Evolutionary conservation across 2,329 filamentous ascomycete species (phyloP).

Genomic region (Xylariaceae sp.): DNA sequence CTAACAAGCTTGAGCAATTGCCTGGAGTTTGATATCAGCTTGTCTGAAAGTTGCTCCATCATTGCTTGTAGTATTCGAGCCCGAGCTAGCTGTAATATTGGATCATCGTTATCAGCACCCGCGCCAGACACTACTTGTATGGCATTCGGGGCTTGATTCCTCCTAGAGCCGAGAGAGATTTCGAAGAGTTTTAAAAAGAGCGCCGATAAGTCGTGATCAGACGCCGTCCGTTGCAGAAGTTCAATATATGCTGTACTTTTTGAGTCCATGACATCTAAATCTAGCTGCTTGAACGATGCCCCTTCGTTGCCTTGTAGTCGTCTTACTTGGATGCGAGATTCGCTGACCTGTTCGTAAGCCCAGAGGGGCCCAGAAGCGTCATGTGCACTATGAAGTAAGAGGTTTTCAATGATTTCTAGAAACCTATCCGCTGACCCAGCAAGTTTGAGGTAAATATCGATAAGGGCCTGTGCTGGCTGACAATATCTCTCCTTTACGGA

Average conservation of each 20-base stretch:
- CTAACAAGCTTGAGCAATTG: constrained; percentile 60
- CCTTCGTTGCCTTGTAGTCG: constrained; percentile 25
- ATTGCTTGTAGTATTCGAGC: constrained; percentile 60
- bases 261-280: constrained; percentile 42
- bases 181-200: constrained; percentile 57
- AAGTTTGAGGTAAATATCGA: constrained; percentile 55
- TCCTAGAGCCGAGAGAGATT: constrained; percentile 47
- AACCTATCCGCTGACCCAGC: constrained; percentile 48
- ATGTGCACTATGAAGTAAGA: constrained; percentile 50
- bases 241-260: constrained; percentile 46
- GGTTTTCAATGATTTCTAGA: constrained; percentile 44
- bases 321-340: constrained; percentile 50
- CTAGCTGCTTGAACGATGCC: constrained; percentile 26
- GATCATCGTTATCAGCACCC: constrained; percentile 31
- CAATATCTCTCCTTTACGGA: constrained; percentile 38
- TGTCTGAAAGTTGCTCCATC: constrained; percentile 57
- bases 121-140: constrained; percentile 31
- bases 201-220: constrained; percentile 52
- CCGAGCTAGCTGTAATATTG: constrained; percentile 48
- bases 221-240: constrained; percentile 45
- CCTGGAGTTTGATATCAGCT: constrained; percentile 57
- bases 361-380: constrained; percentile 38
- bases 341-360: constrained; percentile 44
- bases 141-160: constrained; percentile 10
- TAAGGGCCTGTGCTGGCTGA: constrained; percentile 43